Conservation (phyloP, 1,284 basidiomycete species). For the Erythrobasidium hasegawianum region DNA sequence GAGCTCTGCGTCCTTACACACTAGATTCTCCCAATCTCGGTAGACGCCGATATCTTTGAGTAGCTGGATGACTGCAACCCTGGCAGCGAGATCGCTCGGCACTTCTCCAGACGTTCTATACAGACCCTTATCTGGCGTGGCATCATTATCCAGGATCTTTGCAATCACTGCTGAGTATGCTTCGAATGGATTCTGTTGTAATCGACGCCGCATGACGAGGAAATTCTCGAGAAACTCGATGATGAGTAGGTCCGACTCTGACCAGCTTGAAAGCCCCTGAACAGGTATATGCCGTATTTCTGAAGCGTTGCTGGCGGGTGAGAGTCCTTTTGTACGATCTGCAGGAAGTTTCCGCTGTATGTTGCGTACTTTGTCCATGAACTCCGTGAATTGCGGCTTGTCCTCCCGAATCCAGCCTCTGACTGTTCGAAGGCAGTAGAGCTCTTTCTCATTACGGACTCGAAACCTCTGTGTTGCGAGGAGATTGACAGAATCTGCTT, state of each 20-base stretch:
- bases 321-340: background rate
- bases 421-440: conserved; percentile 59
- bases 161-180: conserved; percentile 61
- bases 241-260: conserved; percentile 60
- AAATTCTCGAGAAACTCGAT: conserved; percentile 64
- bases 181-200: conserved; percentile 64
- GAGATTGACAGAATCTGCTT: conserved; percentile 60
- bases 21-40: conserved; percentile 67
- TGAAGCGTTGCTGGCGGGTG: conserved; percentile 46
- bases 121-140: background rate
- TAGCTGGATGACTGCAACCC: conserved; percentile 51
- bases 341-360: conserved; percentile 11
- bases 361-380: conserved; percentile 28
- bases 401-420: conserved; percentile 55
- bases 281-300: conserved; percentile 48
- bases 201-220: conserved; percentile 58
- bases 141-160: conserved; percentile 48
- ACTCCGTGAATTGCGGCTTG: conserved; percentile 32
- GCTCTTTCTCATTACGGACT: conserved; percentile 64
- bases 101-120: conserved; percentile 38
- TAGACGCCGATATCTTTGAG: conserved; percentile 66
- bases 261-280: conserved; percentile 52
- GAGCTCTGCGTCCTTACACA: conserved; percentile 42
- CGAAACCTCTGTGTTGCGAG: conserved; percentile 60
- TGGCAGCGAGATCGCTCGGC: conserved; percentile 7